Base-by-base conservation (phyloP, 768 basidiomycete genomes). In the Mycena sanguinolenta region DNA sequence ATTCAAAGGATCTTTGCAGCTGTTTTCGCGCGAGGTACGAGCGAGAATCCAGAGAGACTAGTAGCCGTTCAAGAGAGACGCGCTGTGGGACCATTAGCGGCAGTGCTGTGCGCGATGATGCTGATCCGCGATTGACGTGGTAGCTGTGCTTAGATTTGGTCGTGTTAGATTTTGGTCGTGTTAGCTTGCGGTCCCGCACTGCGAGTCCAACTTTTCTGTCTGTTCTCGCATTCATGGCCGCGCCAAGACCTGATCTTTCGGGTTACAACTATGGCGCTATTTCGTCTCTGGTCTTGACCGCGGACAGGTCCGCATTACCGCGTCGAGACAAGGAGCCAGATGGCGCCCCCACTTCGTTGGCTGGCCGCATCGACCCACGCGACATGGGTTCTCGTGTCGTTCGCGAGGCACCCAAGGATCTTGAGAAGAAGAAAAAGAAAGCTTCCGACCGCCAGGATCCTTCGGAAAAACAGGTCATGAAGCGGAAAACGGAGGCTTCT, bases 301-400 rank as follows among this genome's bases (percentile, higher is more conserved):
- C 97, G 16, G 93, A 95, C 83, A 86, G 91, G 63, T 92, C 93
- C 60, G 88, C 86, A 2, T 83, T 95, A 59, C 94, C 94, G 23
- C 88, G 95, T 55, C 87, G 96, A 71, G 95, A 97, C 87, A 94
- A 94, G 83, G 97, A 99, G 79, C 97, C 97, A 9, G 96, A 98
- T 85, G 97, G 98, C 71, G 95, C 96, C 10, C 95, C 97, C 13
- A 97, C 97, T 19, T 92, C 96, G 2, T 90, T 99, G 38, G 92
- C 91, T 53, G 98, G 98, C 19, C 89, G 93, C 30, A 98, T 99
- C 66, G 91, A 95, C 84, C 87, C 91, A 12, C 89, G 87, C 71
- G 92, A 97, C 71, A 99, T 99, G 97, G 97, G 97, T 28, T 95
- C 96, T 23, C 90, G 96, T 25, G 95, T 94, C 36, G 82, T 90